Conservation (phyloP, 371 early-diverging fungal genomes). For the Syncephalastrum racemosum region DNA sequence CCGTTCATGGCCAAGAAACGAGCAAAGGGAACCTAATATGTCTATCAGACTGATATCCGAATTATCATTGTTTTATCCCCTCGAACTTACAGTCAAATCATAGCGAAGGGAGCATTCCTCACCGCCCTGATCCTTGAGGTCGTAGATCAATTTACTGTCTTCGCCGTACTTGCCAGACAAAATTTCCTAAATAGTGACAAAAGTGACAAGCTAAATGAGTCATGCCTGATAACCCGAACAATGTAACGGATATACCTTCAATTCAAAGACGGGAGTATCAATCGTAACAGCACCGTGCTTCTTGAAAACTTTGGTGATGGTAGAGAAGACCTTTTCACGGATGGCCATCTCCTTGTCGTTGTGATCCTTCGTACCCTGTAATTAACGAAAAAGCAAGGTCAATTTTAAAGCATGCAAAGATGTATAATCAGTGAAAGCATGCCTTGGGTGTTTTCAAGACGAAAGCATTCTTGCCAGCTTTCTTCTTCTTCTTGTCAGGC, state of each 20-base stretch:
- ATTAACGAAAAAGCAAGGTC: neutral
- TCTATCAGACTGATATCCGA: neutral
- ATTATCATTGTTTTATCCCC: neutral
- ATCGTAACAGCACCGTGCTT: constrained; percentile 97
- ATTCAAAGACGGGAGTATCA: constrained; percentile 99
- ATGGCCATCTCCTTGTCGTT: constrained; percentile 93
- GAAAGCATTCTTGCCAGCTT: constrained; percentile 40
- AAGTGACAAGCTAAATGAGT: neutral
- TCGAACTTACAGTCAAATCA: constrained; percentile 84
- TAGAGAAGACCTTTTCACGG: constrained; percentile 89
- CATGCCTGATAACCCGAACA: constrained; percentile 6
- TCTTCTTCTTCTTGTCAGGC: constrained; percentile 17
- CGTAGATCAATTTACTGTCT: constrained; percentile 98
- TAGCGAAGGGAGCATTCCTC: constrained; percentile 97
- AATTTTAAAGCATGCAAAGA: neutral
- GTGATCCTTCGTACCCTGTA: constrained; percentile 93
- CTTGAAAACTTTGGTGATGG: constrained; percentile 87
- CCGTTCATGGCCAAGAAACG: constrained; percentile 95
- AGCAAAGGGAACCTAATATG: constrained; percentile 88
- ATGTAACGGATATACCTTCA: constrained; percentile 58
- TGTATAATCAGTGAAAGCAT: neutral
- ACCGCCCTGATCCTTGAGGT: constrained; percentile 98
- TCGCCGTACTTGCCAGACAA: constrained; percentile 99
- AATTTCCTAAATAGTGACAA: constrained; percentile 59
- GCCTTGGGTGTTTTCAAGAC: constrained; percentile 78